Conservation (phyloP, 768 basidiomycete species). For the Roridomyces roridus region DNA sequence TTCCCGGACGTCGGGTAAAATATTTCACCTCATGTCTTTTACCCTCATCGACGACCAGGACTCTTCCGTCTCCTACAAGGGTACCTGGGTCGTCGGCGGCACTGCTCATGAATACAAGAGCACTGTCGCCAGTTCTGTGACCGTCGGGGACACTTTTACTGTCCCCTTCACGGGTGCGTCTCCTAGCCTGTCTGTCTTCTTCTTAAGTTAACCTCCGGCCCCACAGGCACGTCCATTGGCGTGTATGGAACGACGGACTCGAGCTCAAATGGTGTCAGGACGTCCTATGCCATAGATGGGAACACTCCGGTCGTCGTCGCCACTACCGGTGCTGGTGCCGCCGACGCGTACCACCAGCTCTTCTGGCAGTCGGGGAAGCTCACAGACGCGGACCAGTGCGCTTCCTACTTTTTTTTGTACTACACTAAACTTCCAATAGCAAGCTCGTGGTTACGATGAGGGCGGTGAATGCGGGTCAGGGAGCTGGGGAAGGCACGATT, state of each 20-base stretch:
- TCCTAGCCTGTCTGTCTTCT: background rate
- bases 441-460: conserved; percentile 41
- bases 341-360: conserved; percentile 38
- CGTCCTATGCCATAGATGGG: conserved; percentile 42
- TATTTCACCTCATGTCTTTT: conserved; percentile 18
- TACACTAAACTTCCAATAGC: conserved; percentile 22
- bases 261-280: conserved; percentile 41
- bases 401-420: background rate
- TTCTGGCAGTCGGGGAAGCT: conserved; percentile 41
- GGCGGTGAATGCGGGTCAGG: conserved; percentile 32
- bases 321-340: conserved; percentile 29
- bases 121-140: conserved; percentile 41
- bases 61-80: conserved; percentile 36
- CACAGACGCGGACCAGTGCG: conserved; percentile 38
- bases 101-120: conserved; percentile 29
- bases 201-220: background rate
- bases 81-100: conserved; percentile 41
- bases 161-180: conserved; percentile 40
- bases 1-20: too few species aligned
- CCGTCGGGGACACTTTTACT: conserved; percentile 38
- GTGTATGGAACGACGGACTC: conserved; percentile 43
- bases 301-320: conserved; percentile 31
- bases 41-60: conserved; percentile 44
- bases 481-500: conserved; percentile 43
- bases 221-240: conserved; percentile 37